A percentile compares a stretch with the other conserved stretches of the same genome.
Conservation (phyloP, 352 stramenopile genomes). For the Pythium graminicola region DNA sequence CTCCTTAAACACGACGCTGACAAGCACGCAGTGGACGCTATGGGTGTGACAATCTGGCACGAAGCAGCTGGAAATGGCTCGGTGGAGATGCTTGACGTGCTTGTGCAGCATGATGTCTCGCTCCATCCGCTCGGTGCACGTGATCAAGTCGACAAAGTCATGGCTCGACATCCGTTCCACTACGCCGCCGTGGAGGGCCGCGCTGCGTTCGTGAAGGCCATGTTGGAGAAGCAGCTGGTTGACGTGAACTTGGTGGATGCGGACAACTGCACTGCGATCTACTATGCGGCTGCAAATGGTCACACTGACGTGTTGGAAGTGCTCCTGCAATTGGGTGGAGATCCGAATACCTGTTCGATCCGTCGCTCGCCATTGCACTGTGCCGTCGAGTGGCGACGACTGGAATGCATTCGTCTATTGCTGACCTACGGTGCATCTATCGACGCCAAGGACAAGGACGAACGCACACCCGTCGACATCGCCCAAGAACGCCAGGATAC, state of each 20-base stretch:
- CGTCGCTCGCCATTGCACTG: slow-evolving; percentile 66
- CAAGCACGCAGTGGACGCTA: slow-evolving; percentile 60
- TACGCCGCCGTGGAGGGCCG: slow-evolving; percentile 73
- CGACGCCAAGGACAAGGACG: slow-evolving; percentile 37
- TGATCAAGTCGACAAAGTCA: slow-evolving; percentile 64
- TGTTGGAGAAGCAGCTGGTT: slow-evolving; percentile 51
- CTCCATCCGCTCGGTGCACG: slow-evolving; percentile 28
- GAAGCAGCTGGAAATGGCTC: slow-evolving; percentile 60
- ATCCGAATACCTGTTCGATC: slow-evolving; percentile 54
- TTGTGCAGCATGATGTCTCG: slow-evolving; percentile 43
- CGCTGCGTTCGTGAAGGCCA: slow-evolving; percentile 38
- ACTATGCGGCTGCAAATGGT: slow-evolving; percentile 69
- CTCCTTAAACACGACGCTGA: slow-evolving; percentile 55
- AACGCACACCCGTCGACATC: slow-evolving; percentile 29
- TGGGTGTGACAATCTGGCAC: slow-evolving; percentile 78
- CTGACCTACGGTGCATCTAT: slow-evolving; percentile 31
- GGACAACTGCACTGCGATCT: slow-evolving; percentile 60
- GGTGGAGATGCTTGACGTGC: slow-evolving; percentile 51
- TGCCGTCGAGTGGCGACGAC: slow-evolving; percentile 63
- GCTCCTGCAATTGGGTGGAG: slow-evolving; percentile 38
- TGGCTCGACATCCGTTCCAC: slow-evolving; percentile 76
- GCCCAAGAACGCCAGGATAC: slow-evolving; percentile 20
- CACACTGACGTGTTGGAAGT: slow-evolving; percentile 43
- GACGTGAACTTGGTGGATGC: slow-evolving; percentile 59
- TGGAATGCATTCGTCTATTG: slow-evolving; percentile 51